Evolutionary conservation across 371 early-diverging fungal species (phyloP).

Genomic region (Syncephalis fuscata): DNA sequence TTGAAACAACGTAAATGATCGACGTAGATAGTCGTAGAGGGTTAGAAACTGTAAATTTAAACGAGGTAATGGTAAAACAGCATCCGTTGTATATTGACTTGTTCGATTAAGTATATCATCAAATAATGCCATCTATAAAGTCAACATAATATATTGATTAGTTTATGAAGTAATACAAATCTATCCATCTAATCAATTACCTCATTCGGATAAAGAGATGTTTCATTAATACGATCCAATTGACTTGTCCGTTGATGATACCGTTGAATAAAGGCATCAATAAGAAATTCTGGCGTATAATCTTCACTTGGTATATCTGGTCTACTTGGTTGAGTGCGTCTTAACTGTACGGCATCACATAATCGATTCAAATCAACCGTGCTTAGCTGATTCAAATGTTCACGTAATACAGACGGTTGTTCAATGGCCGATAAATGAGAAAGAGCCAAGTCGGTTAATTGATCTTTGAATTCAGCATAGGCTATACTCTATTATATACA

Average conservation of each 20-base stretch:
- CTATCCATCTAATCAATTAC: slow-evolving; percentile 6
- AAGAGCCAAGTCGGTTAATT: slow-evolving; percentile 55
- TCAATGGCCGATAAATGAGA: slow-evolving; percentile 52
- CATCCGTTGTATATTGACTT: slow-evolving; percentile 43
- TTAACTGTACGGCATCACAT: slow-evolving; percentile 32
- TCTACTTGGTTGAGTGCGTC: slow-evolving; percentile 19
- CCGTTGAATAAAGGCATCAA: slow-evolving; percentile 29
- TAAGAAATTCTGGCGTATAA: slow-evolving; percentile 19
- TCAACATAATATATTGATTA: no score
- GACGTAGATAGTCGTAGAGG: slow-evolving; percentile 71
- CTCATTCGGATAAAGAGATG: slow-evolving; percentile 76
- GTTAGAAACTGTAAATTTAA: slow-evolving; percentile 87
- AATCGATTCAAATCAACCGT: slow-evolving; percentile 25
- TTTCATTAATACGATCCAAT: slow-evolving; percentile 42
- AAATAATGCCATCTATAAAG: slow-evolving; percentile 22
- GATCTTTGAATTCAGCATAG: slow-evolving; percentile 42
- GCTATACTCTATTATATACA: slow-evolving; percentile 22
- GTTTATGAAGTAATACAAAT: no score
- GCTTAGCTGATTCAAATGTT: slow-evolving; percentile 32
- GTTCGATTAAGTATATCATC: slow-evolving; percentile 23
- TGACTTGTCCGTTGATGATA: slow-evolving; percentile 47
- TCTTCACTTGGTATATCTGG: slow-evolving; percentile 12
- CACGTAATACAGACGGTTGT: slow-evolving; percentile 22
- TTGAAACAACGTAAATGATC: slow-evolving; percentile 70
- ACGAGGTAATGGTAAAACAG: slow-evolving; percentile 70